Percentiles rank a stretch among this genome's conserved stretches.
Evolutionary conservation across 1,139 yeast genomes (phyloP).

Genomic region (Nakaseomyces bracarensis): DNA sequence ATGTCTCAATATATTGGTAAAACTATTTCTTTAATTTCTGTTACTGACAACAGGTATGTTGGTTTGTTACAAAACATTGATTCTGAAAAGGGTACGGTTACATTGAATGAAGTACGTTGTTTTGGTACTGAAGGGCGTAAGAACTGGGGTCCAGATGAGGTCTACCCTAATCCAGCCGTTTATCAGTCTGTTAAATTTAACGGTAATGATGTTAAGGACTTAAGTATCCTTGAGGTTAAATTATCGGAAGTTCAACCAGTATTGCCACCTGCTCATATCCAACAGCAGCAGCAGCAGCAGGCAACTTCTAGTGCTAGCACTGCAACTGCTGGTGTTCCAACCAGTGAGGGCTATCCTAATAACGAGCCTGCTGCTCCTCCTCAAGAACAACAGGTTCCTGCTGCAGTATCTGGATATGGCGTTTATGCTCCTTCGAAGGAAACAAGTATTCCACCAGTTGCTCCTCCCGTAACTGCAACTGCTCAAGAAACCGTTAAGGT

Average conservation of each 20-base stretch:
- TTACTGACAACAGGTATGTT: slow-evolving; percentile 78
- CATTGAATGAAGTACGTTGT: slow-evolving; percentile 72
- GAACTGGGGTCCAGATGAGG: slow-evolving; percentile 63
- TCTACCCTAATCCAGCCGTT: slow-evolving; percentile 63
- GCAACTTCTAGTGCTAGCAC: neutral
- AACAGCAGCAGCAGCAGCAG: slow-evolving; percentile 5
- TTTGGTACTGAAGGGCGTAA: slow-evolving; percentile 92
- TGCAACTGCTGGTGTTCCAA: slow-evolving; percentile 7
- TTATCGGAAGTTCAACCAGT: slow-evolving; percentile 32
- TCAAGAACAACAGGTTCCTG: slow-evolving; percentile 21
- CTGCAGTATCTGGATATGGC: slow-evolving; percentile 32
- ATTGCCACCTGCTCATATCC: slow-evolving; percentile 20
- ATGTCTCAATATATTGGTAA: slow-evolving; percentile 92
- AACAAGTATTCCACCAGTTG: neutral
- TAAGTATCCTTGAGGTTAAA: slow-evolving; percentile 63
- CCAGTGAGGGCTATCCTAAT: too few relatives aligned
- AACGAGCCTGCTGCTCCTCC: slow-evolving; percentile 3
- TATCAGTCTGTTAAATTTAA: slow-evolving; percentile 79
- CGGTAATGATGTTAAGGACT: slow-evolving; percentile 88
- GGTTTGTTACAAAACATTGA: slow-evolving; percentile 82
- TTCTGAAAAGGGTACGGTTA: slow-evolving; percentile 86
- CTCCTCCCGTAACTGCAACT: slow-evolving; percentile 2
- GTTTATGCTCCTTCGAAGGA: slow-evolving; percentile 27
- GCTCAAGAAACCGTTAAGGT: neutral
- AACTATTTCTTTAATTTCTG: slow-evolving; percentile 81